Evolutionary conservation across 208 protist species (phyloP), one percentile per base, ranked within the genome.

Genomic region (Leishmania martiniquensis): DNA sequence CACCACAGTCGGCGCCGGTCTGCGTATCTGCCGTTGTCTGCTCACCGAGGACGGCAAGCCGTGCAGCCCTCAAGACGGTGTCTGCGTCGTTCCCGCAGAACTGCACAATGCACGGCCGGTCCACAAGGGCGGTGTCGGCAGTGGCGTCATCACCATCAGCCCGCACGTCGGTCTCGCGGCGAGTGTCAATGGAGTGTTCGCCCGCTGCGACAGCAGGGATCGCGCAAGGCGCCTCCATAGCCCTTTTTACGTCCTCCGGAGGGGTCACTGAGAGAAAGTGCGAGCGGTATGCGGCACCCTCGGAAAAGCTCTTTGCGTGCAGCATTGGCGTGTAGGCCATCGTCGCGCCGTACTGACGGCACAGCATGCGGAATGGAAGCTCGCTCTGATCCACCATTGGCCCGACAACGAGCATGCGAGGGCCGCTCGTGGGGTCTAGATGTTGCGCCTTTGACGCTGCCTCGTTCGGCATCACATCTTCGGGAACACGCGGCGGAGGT

Each of bases 381-480:
- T 98, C 95, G 75, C 91, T 96, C 76, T 93, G 87, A 68, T 98
- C 94, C n/a, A 98, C 97, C 97, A 98, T 98, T 3, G 97, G 97
- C 3, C 93, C 97, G 0, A 98, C 81, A 17, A 96, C 87, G 59
- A 91, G 89, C 84, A 91, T 86, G 42, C 82, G 90, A 4, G 72
- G 25, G 13, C 44, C n/a, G 42, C 62, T 68, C 2, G 59, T 4
- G 42, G 44, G 49, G 44, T 66, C 29, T 0, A 20, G 25, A 59
- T 17, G 37, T 37, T 42, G 22, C 25, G 5, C 34, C 57, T 76
- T 32, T 52, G n/a, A 73, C 52, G 6, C 55, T n/a, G 25, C 59
- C 55, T 51, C 42, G 4, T 66, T 60, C 13, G 4, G 29, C 9
- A 10, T 62, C 59, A 25, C 32, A n/a, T 39, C 63, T 5, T 39